phyloP scores from a whole-genome alignment of 139 green algal genomes.

The Auxenochlorella pyrenoidosa region DNA sequence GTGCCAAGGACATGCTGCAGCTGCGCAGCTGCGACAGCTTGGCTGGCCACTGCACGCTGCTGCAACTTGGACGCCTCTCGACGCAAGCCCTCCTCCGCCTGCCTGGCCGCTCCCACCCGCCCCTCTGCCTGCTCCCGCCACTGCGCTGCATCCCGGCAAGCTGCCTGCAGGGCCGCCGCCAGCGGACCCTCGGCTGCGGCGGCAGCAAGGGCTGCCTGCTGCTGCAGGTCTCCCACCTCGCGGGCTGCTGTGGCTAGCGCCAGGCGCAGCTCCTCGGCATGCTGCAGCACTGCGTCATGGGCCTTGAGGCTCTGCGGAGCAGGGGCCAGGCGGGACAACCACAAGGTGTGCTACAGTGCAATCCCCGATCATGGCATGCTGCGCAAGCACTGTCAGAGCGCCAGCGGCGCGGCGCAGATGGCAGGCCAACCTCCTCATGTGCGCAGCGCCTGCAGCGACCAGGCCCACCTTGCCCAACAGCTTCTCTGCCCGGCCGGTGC shows the following conservation, averaged over 20 bases:
- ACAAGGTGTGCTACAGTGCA: no score
- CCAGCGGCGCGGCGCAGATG: no score
- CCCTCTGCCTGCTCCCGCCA: not conserved
- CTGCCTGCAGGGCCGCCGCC: not conserved
- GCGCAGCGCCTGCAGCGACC: no score
- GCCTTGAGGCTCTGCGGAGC: not conserved
- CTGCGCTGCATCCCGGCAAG: not conserved
- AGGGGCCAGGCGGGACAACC: not conserved
- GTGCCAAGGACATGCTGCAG: constrained; percentile 22
- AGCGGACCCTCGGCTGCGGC: not conserved
- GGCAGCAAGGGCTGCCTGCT: not conserved
- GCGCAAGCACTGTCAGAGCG: no score
- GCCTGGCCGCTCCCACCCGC: not conserved
- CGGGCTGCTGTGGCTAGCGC: constrained; percentile 21
- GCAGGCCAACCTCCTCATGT: no score
- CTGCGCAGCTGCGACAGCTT: not conserved
- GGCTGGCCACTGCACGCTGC: constrained; percentile 18
- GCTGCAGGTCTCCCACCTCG: constrained; percentile 31
- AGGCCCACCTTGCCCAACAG: constrained; percentile 24
- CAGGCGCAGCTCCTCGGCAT: constrained; percentile 38
- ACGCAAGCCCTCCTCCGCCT: not conserved
- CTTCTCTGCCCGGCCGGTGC: not conserved
- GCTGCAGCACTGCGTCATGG: constrained; percentile 25
- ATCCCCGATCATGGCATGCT: no score
- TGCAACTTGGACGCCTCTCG: not conserved